Percentiles rank a stretch among this genome's conserved stretches.
These are phyloP conservation scores for Solanum arcanum DNA, from an alignment of 257 asterid species.

Conservation along the genomic window DNA sequence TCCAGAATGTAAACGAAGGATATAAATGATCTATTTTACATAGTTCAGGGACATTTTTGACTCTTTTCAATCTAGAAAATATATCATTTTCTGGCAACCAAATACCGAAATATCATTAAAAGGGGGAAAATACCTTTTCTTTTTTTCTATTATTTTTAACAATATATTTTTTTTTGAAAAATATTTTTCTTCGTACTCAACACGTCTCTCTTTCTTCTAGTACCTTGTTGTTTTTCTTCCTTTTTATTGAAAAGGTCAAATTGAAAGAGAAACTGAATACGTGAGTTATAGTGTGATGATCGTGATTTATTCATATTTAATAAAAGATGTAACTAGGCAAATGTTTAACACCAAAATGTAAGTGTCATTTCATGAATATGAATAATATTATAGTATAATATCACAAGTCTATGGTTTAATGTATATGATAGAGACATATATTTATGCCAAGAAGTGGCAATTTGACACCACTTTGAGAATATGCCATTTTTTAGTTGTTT, in stretches of 20 bases:
- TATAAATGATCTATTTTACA: no score
- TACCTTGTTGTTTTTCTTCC: not conserved
- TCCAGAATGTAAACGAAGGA: no score
- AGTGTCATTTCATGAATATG: not conserved
- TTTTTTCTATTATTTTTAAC: accelerated
- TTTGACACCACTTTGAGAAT: not conserved
- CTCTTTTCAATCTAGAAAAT: not conserved
- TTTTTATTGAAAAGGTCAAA: not conserved
- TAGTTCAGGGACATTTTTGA: no score
- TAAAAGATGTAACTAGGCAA: not conserved
- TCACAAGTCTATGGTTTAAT: not conserved
- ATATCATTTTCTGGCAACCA: not conserved
- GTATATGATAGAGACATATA: not conserved
- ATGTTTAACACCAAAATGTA: not conserved
- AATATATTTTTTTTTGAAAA: accelerated
- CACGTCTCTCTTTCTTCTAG: not conserved
- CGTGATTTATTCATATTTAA: not conserved
- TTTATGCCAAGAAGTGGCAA: not conserved
- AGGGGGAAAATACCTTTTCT: not conserved
- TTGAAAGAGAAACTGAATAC: not conserved
- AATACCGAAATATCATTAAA: not conserved
- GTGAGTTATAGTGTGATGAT: not conserved
- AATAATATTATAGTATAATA: not conserved
- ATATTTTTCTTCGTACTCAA: accelerated
- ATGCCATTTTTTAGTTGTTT: not conserved